Base-by-base conservation (phyloP, 805 yeast genomes). In the Wickerhamiella domercqiae region DNA sequence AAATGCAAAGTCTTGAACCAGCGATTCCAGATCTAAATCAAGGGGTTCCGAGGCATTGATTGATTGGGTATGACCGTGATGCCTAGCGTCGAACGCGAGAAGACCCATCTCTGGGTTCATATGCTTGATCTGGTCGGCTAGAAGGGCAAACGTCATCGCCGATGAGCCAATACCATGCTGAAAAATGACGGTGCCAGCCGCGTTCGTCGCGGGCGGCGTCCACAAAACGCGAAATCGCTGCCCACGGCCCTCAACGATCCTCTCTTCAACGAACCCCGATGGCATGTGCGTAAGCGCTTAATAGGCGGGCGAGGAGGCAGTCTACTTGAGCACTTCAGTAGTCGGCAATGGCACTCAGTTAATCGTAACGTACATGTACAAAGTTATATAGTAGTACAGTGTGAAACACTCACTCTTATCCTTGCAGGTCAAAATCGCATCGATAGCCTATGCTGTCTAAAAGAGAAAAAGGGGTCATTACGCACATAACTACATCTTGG, bases 91-190 rank as follows among this genome's bases (percentile, higher is more conserved):
- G 55, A 71, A 82, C 0, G 76, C 54, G 34, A 86, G 65, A 2
- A 78, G 52, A 0, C 87, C 94, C 4, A 79, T 74, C 15, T 49
- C 40, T 15, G 54, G 59, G 2, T 61, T 54, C 3, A 60, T 54
- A 6, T 47, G 41, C 33, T 32, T 48, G 30, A 48, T 15, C 71
- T 45, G 7, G 52, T 50, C 33, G 49, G 55, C 1, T 70, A 82
- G 48, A 19, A 61, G 53, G 1, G 81, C 79, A 60, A 80, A 90
- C 1, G 95, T 67, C 59, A 81, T 60, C 0, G 78, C 83, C 2
- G 81, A 71, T 0, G 96, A 84, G 0, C 97, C 98, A 1, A 95
- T 96, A 2, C 99, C 99, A 56, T 90, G 99, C 46, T 82, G 90
- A 47, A 75, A 73, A 2, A 90, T 59, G 47, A 80, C 73, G 1